Evolutionary conservation across 495 filamentous ascomycete genomes (phyloP).

Genomic region (Arthonia radiata): DNA sequence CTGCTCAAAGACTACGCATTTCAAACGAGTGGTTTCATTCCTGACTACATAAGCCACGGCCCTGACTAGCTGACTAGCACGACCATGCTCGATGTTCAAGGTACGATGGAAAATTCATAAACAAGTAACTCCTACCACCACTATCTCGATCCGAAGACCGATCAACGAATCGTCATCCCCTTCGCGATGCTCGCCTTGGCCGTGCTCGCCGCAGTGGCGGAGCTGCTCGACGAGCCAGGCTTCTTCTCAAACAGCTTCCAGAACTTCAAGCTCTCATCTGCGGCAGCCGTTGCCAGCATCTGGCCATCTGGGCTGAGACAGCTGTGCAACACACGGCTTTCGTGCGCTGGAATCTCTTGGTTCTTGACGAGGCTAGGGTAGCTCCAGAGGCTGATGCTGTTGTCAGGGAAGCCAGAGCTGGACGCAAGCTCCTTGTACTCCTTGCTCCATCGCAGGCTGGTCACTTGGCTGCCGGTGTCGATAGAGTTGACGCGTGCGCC

Average conservation of each 20-base stretch:
- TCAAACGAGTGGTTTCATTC: too few relatives aligned
- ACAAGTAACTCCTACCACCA: too few relatives aligned
- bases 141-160: too few relatives aligned
- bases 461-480: slow-evolving; percentile 92
- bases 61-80: too few relatives aligned
- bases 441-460: slow-evolving; percentile 80
- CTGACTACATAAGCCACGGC: too few relatives aligned
- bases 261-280: slow-evolving; percentile 95
- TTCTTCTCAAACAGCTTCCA: slow-evolving; percentile 99
- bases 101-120: too few relatives aligned
- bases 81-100: too few relatives aligned
- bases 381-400: slow-evolving; percentile 95
- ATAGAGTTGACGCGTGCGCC: slow-evolving; percentile 96
- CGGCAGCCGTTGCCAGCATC: slow-evolving; percentile 84
- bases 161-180: slow-evolving; percentile 94
- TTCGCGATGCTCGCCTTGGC: slow-evolving; percentile 51
- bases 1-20: too few relatives aligned
- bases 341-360: slow-evolving; percentile 95
- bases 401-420: slow-evolving; percentile 94
- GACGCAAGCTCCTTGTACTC: slow-evolving; percentile 95
- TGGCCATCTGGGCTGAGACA: slow-evolving; percentile 88
- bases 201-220: slow-evolving; percentile 31
- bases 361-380: slow-evolving; percentile 92
- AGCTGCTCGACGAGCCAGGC: slow-evolving; percentile 36
- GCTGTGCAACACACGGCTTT: slow-evolving; percentile 86